Conservation (phyloP, 768 basidiomycete species). For the Saitozyma podzolica region DNA sequence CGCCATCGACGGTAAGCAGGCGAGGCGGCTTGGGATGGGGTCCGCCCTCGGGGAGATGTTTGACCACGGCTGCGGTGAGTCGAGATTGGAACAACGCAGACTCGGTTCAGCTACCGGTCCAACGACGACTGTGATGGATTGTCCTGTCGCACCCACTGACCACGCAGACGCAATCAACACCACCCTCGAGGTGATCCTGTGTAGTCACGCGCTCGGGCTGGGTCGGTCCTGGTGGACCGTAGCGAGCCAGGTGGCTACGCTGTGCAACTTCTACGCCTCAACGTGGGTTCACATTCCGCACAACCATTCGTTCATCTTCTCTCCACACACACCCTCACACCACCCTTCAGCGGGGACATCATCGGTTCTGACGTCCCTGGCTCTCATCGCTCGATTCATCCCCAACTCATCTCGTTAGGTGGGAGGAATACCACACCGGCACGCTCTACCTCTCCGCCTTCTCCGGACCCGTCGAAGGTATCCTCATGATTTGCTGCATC, state of each 20-base stretch:
- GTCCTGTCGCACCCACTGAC: slow-evolving; percentile 1
- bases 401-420: slow-evolving; percentile 44
- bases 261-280: slow-evolving; percentile 77
- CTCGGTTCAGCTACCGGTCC: not conserved
- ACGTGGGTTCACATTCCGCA: slow-evolving; percentile 53
- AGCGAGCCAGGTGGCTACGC: slow-evolving; percentile 72
- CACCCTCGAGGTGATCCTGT: slow-evolving; percentile 83
- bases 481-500: slow-evolving; percentile 76
- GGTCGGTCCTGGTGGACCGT: slow-evolving; percentile 98
- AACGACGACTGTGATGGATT: no score
- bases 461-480: slow-evolving; percentile 95
- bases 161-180: slow-evolving; percentile 81
- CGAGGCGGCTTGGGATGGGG: slow-evolving; percentile 93
- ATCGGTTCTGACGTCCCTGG: no score
- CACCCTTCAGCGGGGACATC: no score
- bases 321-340: no score
- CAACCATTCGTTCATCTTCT: no score
- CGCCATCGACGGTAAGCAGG: slow-evolving; percentile 69
- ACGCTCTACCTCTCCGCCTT: slow-evolving; percentile 87
- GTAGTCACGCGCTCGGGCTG: slow-evolving; percentile 79
- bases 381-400: not conserved
- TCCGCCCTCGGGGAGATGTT: slow-evolving; percentile 97
- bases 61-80: slow-evolving; percentile 71
- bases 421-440: slow-evolving; percentile 63
- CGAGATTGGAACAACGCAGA: not conserved